Evolutionary conservation across 164 flowering plant genomes (phyloP).

Genomic region (Saururus chinensis): DNA sequence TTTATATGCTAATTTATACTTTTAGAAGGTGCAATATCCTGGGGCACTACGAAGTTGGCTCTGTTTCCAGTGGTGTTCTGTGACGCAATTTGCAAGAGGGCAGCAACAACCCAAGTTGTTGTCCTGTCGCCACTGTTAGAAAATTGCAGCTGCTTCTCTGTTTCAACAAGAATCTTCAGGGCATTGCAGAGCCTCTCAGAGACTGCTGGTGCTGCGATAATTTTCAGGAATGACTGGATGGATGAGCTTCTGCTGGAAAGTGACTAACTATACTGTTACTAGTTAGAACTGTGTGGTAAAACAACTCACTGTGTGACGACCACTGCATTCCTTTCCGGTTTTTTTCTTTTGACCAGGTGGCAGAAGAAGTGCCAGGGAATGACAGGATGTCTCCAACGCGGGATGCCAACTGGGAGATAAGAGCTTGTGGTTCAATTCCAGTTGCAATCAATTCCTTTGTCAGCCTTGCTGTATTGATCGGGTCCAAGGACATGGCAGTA

Average conservation of each 20-base stretch:
- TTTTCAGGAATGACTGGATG: neutral
- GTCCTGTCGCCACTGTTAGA: constrained; percentile 12
- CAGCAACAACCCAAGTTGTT: constrained; percentile 17
- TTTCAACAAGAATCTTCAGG: constrained; percentile 21
- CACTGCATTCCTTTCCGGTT: constrained; percentile 4
- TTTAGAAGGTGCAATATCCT: constrained; percentile 6
- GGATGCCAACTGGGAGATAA: constrained; percentile 28
- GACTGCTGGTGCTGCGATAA: constrained; percentile 12
- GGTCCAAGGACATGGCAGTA: constrained; percentile 21
- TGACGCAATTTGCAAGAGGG: constrained; percentile 24
- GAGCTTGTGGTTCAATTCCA: constrained; percentile 23
- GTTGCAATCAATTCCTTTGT: constrained; percentile 20
- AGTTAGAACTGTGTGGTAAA: neutral
- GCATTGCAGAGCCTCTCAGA: constrained; percentile 18
- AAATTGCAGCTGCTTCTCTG: constrained; percentile 22
- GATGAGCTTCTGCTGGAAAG: neutral
- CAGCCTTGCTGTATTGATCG: constrained; percentile 13
- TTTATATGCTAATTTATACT: constrained; percentile 7
- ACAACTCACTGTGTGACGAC: constrained; percentile 8
- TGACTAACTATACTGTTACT: neutral
- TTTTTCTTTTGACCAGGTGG: constrained; percentile 11
- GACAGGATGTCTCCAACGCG: constrained; percentile 26
- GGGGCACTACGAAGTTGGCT: constrained; percentile 12
- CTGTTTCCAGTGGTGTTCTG: constrained; percentile 3
- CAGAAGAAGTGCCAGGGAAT: constrained; percentile 7